A percentile compares a stretch with the other conserved stretches of the same genome.
Evolutionary conservation across 805 yeast genomes (phyloP).

Genomic region (Pichia eremophila): DNA sequence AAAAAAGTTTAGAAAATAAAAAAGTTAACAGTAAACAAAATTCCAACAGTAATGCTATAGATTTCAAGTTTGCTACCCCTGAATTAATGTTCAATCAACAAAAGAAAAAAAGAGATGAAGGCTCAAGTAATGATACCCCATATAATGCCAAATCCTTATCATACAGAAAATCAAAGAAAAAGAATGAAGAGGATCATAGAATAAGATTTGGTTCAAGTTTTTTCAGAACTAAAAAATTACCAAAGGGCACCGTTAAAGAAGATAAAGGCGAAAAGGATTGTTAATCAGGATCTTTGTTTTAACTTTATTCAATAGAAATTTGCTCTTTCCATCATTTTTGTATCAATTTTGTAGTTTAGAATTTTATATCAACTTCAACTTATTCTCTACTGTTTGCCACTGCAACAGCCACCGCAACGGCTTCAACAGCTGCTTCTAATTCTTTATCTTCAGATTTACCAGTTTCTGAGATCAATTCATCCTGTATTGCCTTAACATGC

Average conservation of each 20-base stretch:
- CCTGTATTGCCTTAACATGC: conserved; percentile 6
- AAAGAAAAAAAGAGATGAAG: neutral
- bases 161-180: neutral
- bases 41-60: conserved; percentile 1
- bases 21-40: neutral
- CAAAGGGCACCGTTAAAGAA: neutral
- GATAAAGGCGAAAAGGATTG: neutral
- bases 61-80: conserved; percentile 18
- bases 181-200: neutral
- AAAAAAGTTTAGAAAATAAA: neutral
- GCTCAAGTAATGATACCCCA: no score
- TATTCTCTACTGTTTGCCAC: no score
- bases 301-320: no score
- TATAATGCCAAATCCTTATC: neutral
- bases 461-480: neutral
- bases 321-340: no score
- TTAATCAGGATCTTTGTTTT: no score
- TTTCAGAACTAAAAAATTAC: neutral
- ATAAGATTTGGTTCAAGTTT: conserved; percentile 3
- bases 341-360: no score
- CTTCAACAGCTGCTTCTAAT: conserved; percentile 10
- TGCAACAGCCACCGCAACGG: conserved; percentile 13
- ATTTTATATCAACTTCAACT: no score
- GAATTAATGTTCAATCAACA: conserved; percentile 3
- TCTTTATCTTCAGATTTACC: conserved; percentile 5